Evolutionary conservation across 371 early-diverging fungal genomes (phyloP).

Genomic region (Modicella reniformis): DNA sequence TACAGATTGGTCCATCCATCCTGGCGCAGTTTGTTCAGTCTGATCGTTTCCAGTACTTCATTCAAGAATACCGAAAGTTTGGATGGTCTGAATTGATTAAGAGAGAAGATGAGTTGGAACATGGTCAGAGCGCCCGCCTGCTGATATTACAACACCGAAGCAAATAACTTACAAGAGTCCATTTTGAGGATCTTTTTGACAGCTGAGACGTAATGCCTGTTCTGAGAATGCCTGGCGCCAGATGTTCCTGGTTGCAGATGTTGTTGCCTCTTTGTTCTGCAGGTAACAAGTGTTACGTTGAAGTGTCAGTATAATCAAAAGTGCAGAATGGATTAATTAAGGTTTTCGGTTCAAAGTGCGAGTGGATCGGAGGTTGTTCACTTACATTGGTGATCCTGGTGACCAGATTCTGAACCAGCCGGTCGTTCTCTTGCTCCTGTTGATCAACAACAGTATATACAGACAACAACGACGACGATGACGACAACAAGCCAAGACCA

Average conservation of each 20-base stretch:
- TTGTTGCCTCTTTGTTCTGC: conserved; percentile 11
- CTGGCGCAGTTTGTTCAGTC: conserved; percentile 34
- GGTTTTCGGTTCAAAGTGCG: conserved; percentile 27
- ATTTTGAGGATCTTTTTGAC: conserved; percentile 40
- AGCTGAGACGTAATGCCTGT: conserved; percentile 38
- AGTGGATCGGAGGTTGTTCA: conserved; percentile 14
- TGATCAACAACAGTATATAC: conserved; percentile 1
- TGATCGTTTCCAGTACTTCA: conserved; percentile 38
- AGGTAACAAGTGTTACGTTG: background rate
- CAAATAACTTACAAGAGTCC: conserved; percentile 17
- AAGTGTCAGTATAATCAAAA: background rate
- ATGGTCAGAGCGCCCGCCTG: background rate
- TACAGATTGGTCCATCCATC: conserved; percentile 51
- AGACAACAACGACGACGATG: too few relatives aligned
- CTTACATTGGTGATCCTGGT: conserved; percentile 45
- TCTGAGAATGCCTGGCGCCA: conserved; percentile 49
- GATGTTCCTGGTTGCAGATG: conserved; percentile 16
- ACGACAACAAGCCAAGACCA: conserved; percentile 9
- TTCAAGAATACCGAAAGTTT: conserved; percentile 45
- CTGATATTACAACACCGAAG: background rate
- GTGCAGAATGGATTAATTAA: too few relatives aligned
- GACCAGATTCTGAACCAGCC: conserved; percentile 30
- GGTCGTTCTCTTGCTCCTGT: conserved; percentile 26
- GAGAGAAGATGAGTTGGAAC: background rate
- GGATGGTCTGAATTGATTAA: conserved; percentile 31